Percentiles rank a stretch among this genome's conserved stretches.
phyloP scores from a whole-genome alignment of 805 yeast genomes.

The Lipomyces kockii region DNA sequence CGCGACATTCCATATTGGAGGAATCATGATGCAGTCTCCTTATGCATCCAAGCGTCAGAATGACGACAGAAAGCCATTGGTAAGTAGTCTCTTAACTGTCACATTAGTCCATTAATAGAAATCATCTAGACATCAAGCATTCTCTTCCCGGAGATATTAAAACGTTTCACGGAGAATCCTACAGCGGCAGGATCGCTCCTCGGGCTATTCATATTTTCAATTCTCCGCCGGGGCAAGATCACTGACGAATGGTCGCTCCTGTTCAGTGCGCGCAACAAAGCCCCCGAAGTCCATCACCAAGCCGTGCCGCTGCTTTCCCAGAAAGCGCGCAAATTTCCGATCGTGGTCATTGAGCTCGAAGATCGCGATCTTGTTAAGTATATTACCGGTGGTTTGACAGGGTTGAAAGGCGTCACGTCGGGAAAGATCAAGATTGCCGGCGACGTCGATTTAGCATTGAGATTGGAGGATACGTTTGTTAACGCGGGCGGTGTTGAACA shows the following conservation, averaged over 20 bases:
- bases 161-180: constrained; percentile 16
- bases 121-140: constrained; percentile 18
- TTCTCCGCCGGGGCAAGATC: constrained; percentile 15
- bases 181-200: constrained; percentile 12
- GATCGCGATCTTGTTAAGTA: constrained; percentile 28
- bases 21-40: constrained; percentile 22
- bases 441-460: constrained; percentile 34
- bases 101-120: background rate
- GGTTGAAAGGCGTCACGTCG: constrained; percentile 31
- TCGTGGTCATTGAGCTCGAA: constrained; percentile 31
- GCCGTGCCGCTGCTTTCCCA: constrained; percentile 22
- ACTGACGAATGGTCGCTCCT: constrained; percentile 31
- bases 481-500: constrained; percentile 28
- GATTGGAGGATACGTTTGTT: constrained; percentile 28
- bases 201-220: constrained; percentile 30
- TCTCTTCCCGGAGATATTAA: constrained; percentile 27
- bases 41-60: constrained; percentile 14
- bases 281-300: constrained; percentile 24
- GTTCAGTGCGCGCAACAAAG: constrained; percentile 13
- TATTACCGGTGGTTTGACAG: constrained; percentile 31
- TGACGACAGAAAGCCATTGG: constrained; percentile 12
- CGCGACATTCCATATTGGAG: background rate
- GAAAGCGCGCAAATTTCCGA: constrained; percentile 11
- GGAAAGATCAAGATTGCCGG: constrained; percentile 33
- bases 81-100: background rate